These are phyloP conservation scores for Candida ficus DNA, from an alignment of 805 yeast species.

Conservation along the genomic window DNA sequence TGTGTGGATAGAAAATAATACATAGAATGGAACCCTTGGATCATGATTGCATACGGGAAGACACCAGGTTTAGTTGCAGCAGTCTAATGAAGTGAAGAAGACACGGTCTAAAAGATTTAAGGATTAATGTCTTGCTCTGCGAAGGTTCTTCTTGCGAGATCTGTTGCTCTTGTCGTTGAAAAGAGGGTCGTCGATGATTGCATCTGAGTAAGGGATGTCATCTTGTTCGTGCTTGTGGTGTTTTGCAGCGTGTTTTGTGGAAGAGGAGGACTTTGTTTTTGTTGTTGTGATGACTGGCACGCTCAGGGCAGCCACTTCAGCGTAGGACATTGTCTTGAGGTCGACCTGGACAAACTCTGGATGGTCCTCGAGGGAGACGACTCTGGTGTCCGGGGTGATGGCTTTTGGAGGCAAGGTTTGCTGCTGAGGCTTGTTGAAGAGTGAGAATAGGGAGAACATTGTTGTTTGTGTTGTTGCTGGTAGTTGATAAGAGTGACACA, in stretches of 20 bases:
- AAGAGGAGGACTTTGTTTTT: background rate
- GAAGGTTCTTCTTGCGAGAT: constrained; percentile 16
- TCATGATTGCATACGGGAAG: too few relatives aligned
- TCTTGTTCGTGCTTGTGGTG: too few relatives aligned
- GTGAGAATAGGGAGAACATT: background rate
- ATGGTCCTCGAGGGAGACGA: constrained; percentile 16
- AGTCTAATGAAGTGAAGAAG: too few relatives aligned
- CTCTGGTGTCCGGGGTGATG: constrained; percentile 17
- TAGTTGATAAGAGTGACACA: too few relatives aligned
- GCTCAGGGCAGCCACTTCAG: constrained; percentile 42
- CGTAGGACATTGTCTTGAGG: constrained; percentile 44
- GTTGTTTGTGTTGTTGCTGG: too few relatives aligned
- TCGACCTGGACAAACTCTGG: constrained; percentile 43
- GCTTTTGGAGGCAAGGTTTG: background rate
- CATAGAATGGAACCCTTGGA: too few relatives aligned
- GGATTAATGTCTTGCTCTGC: too few relatives aligned
- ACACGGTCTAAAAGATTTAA: too few relatives aligned
- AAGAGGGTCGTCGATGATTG: constrained; percentile 9
- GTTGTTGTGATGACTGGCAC: too few relatives aligned
- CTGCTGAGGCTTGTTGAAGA: background rate
- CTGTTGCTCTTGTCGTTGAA: constrained; percentile 20
- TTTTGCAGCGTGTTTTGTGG: too few relatives aligned
- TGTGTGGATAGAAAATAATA: too few relatives aligned
- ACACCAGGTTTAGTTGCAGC: too few relatives aligned
- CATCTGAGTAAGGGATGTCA: constrained; percentile 9